Percentiles rank a stretch among this genome's conserved stretches.
phyloP scores from a whole-genome alignment of 208 protist species.

The Crithidia mellificae region DNA sequence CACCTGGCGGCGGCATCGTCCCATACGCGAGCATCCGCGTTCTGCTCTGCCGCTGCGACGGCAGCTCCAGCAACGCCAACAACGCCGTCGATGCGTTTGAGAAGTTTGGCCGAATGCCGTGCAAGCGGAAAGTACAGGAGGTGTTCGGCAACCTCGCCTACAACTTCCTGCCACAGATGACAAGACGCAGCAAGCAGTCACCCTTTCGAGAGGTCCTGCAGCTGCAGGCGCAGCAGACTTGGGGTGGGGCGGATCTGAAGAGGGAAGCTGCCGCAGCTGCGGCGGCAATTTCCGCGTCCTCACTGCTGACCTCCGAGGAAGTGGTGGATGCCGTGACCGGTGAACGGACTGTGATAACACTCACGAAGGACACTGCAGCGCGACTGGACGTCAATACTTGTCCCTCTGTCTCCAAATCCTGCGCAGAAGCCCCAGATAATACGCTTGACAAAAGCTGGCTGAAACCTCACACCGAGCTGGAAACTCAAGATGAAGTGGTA shows the following conservation, averaged over 20 bases:
- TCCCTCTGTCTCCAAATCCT: too few relatives aligned
- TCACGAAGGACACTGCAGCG: too few relatives aligned
- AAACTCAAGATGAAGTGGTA: too few relatives aligned
- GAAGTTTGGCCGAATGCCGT: constrained; percentile 10
- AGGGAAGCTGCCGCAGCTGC: not conserved
- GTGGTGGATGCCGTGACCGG: too few relatives aligned
- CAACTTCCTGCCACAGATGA: not conserved
- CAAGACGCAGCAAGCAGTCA: not conserved
- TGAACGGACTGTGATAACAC: too few relatives aligned
- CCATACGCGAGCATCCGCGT: constrained; percentile 8
- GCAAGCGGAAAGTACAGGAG: constrained; percentile 11
- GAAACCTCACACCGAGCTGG: too few relatives aligned
- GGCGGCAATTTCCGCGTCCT: too few relatives aligned
- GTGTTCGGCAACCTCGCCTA: not conserved
- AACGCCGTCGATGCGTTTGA: constrained; percentile 5
- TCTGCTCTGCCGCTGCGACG: constrained; percentile 8
- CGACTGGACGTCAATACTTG: too few relatives aligned
- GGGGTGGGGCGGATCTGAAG: not conserved
- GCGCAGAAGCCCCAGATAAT: too few relatives aligned
- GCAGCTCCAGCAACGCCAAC: constrained; percentile 2
- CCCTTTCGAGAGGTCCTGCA: not conserved
- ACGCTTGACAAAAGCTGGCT: too few relatives aligned
- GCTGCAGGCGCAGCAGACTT: not conserved
- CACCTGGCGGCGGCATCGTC: not conserved
- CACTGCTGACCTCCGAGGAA: too few relatives aligned